Percentiles rank a stretch among this genome's conserved stretches.
Evolutionary conservation across 805 yeast species (phyloP).

Genomic region (Metschnikowia baotianmanensis): DNA sequence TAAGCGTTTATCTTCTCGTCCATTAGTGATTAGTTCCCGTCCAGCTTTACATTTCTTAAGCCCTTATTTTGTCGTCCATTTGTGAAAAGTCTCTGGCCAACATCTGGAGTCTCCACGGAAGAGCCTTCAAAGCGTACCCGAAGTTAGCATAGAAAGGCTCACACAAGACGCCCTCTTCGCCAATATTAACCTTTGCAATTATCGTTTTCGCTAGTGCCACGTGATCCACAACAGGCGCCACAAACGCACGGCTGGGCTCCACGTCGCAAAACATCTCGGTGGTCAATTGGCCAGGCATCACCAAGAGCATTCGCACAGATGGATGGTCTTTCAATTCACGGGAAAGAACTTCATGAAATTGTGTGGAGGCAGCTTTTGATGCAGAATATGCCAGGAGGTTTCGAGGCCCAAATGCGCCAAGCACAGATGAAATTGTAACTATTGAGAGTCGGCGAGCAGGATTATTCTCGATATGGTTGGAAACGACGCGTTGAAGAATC

Average conservation of each 20-base stretch:
- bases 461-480: conserved; percentile 19
- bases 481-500: conserved; percentile 23
- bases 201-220: conserved; percentile 35
- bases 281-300: conserved; percentile 51
- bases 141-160: conserved; percentile 48
- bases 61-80: conserved; percentile 35
- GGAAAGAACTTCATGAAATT: conserved; percentile 44
- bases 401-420: conserved; percentile 49
- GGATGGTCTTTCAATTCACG: conserved; percentile 33
- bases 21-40: neutral
- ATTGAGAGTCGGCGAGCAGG: conserved; percentile 27
- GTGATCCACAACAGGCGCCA: conserved; percentile 49
- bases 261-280: conserved; percentile 50
- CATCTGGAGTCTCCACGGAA: conserved; percentile 42
- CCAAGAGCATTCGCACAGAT: conserved; percentile 33
- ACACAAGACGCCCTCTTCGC: conserved; percentile 42
- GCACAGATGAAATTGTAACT: conserved; percentile 45
- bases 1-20: neutral
- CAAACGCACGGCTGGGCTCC: conserved; percentile 35
- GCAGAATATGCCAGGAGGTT: conserved; percentile 49
- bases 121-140: conserved; percentile 38
- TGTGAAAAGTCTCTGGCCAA: conserved; percentile 34
- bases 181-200: conserved; percentile 30
- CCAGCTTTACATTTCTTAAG: neutral
- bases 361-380: conserved; percentile 45